phyloP scores from a whole-genome alignment of 768 basidiomycete species.

The Agrocybe chaxingu region DNA sequence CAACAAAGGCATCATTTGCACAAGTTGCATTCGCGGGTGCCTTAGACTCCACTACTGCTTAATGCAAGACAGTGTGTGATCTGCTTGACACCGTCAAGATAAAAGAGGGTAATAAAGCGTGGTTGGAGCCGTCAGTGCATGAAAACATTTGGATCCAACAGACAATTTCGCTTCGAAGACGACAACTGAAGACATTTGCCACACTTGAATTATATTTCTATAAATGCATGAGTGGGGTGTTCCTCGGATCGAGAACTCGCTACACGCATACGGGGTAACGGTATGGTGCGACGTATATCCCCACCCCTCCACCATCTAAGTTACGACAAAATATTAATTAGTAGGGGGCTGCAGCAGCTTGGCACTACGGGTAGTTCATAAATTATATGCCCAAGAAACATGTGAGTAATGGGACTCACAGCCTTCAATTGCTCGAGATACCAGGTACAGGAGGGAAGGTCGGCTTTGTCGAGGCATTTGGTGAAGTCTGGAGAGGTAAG shows the following conservation, averaged over 20 bases:
- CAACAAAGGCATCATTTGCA: no score
- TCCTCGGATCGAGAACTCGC: not conserved
- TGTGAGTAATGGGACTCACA: conserved; percentile 41
- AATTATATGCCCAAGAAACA: conserved; percentile 2
- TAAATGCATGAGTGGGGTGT: not conserved
- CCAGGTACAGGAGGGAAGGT: conserved; percentile 77
- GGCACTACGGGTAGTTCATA: conserved; percentile 47
- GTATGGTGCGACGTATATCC: not conserved
- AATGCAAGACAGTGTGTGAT: no score
- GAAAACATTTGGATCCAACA: no score
- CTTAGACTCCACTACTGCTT: no score
- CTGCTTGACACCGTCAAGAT: no score
- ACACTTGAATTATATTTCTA: no score
- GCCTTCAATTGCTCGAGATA: conserved; percentile 88
- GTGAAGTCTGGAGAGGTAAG: conserved; percentile 63
- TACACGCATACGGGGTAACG: not conserved
- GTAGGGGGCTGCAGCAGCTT: conserved; percentile 60
- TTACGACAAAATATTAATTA: conserved; percentile 8
- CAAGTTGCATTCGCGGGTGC: no score
- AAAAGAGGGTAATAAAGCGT: no score
- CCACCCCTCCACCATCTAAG: not conserved
- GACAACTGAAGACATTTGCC: no score
- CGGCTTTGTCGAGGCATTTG: conserved; percentile 78
- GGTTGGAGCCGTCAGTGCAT: no score
- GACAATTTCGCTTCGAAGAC: no score